phyloP scores from a whole-genome alignment of 1,284 basidiomycete genomes.

The Ceratobasidium sp. region DNA sequence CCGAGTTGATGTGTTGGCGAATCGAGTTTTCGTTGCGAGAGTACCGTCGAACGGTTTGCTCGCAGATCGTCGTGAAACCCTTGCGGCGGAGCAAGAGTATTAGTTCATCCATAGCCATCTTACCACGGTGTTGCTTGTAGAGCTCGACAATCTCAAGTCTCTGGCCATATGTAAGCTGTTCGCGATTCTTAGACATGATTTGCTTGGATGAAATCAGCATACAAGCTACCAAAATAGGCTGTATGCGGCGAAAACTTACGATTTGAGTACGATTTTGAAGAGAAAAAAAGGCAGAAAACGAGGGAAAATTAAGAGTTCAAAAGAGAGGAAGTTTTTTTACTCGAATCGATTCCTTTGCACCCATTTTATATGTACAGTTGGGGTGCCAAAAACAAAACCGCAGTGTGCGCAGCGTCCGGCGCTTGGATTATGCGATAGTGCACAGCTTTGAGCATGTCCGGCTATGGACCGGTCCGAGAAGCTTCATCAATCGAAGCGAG shows the following conservation, averaged over 20 bases:
- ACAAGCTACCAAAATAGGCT: neutral
- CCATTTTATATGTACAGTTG: slow-evolving; percentile 1
- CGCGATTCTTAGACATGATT: slow-evolving; percentile 5
- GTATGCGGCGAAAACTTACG: slow-evolving; percentile 4
- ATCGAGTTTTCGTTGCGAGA: slow-evolving; percentile 1
- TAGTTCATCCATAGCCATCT: slow-evolving; percentile 19
- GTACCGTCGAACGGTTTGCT: slow-evolving; percentile 16
- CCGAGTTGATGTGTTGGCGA: slow-evolving; percentile 9
- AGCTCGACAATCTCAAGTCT: slow-evolving; percentile 11
- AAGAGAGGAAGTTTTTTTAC: neutral
- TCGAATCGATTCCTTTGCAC: neutral
- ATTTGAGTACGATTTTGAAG: neutral
- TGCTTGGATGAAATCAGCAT: slow-evolving; percentile 13
- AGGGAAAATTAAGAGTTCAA: too few species aligned
- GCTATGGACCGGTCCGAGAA: slow-evolving; percentile 7
- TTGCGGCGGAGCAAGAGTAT: neutral
- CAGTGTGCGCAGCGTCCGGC: slow-evolving; percentile 9
- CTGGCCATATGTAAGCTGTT: slow-evolving; percentile 18
- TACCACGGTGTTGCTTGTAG: neutral
- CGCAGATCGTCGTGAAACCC: slow-evolving; percentile 22
- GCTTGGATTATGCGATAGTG: neutral
- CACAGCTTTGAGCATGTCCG: too few species aligned
- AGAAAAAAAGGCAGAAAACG: slow-evolving; percentile 12
- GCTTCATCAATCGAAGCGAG: slow-evolving; percentile 28
- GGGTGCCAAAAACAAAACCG: neutral